These are phyloP conservation scores for Boletellus emodensis DNA, from an alignment of 768 basidiomycete species.

Conservation along the genomic window DNA sequence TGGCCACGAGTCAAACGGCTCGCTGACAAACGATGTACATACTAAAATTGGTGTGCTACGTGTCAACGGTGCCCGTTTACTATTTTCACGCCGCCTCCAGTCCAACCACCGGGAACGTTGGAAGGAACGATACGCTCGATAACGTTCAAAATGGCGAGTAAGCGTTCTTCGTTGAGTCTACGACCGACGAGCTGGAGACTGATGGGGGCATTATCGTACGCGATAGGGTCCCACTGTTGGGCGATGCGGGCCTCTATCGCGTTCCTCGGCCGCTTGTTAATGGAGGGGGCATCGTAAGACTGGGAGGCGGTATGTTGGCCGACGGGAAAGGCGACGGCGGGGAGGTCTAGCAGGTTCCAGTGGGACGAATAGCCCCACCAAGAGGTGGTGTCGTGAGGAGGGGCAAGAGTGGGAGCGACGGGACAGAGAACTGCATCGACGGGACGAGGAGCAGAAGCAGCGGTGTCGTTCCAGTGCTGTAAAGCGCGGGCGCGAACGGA, in stretches of 20 bases:
- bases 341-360: conserved; percentile 51
- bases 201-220: conserved; percentile 43
- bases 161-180: conserved; percentile 47
- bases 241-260: conserved; percentile 33
- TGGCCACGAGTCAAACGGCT: conserved; percentile 10
- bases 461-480: conserved; percentile 44
- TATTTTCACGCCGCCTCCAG: conserved; percentile 1
- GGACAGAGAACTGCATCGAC: conserved; percentile 49
- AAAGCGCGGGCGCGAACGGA: conserved; percentile 38
- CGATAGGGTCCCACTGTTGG: conserved; percentile 39
- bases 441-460: conserved; percentile 35
- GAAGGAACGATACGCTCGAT: conserved; percentile 33
- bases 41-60: not conserved
- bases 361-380: conserved; percentile 51
- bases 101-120: conserved; percentile 8
- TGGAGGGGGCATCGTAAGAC: conserved; percentile 6
- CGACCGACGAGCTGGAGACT: conserved; percentile 48
- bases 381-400: conserved; percentile 44
- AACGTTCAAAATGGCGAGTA: conserved; percentile 41
- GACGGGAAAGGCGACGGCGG: conserved; percentile 46
- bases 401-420: conserved; percentile 43
- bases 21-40: conserved; percentile 5
- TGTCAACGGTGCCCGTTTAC: conserved; percentile 8
- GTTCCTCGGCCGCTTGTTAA: conserved; percentile 30
- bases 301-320: conserved; percentile 33